Base-by-base conservation (phyloP, 2,329 filamentous ascomycete genomes). In the Teratosphaeriaceae sp. region DNA sequence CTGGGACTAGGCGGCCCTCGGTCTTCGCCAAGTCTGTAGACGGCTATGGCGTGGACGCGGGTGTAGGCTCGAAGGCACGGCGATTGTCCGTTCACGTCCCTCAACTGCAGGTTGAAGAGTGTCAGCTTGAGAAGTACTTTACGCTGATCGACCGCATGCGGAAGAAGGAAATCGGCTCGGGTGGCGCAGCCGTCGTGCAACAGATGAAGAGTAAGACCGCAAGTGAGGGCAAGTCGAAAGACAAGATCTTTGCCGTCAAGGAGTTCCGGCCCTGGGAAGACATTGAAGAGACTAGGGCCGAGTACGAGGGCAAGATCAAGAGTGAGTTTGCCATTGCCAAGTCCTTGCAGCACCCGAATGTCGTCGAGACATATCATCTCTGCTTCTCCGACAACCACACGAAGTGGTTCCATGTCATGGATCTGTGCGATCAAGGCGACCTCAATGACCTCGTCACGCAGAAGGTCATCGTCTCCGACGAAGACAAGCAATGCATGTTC, bases 341-440 rank as follows among this genome's bases (percentile, higher is more conserved):
- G 69, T 87, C 84, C 51, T 68, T 89, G 47, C 79, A 88, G 56
- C 88, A 94, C 60, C 86, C 88, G 39, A 94, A 94, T 62, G 85
- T 94, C 54, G 84, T 94, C 50, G 78, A 87, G 63, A 89, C 86
- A 0, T 68, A 88, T 43, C 79, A 82, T 22, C 72, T 94, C 5
- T 92, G 87, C 67, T 80, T 36, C 22, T 65, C 76, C 12, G 48
- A 53, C 22, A 76, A 88, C 53, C 77, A 81, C 53, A 79, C 78
- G 23, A 80, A 83, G 29, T 94, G 85, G 84, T 89, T 88, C 61
- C 86, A 94, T 61, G 86, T 94, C 43, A 95, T 95, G 88, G 87
- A 95, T 61, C 94, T 85, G 62, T 94, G 88, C 68, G 75, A 79
- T 2, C 79, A 87, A 53, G 88, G 88, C 35, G 88, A 94, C 58